phyloP scores from a whole-genome alignment of 768 basidiomycete genomes.

The Lentinula sp. region DNA sequence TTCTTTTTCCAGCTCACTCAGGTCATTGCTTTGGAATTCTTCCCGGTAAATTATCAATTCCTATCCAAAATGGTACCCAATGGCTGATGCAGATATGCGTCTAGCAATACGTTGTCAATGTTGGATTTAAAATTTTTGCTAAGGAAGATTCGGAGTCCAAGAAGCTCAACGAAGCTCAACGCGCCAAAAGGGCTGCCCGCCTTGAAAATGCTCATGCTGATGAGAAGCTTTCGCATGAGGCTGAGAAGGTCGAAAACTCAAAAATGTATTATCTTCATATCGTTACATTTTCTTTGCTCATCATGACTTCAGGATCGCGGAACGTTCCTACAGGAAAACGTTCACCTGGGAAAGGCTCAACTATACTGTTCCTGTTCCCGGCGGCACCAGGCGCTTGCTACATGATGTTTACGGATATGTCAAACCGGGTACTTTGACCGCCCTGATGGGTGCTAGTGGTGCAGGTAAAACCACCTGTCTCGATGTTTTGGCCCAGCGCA shows the following conservation, averaged over 20 bases:
- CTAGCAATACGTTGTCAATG: constrained; percentile 44
- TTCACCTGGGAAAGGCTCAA: constrained; percentile 83
- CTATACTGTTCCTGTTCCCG: constrained; percentile 68
- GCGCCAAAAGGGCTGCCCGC: constrained; percentile 43
- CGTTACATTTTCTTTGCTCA: background rate
- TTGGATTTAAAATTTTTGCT: constrained; percentile 52
- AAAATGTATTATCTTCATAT: background rate
- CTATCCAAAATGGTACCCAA: constrained; percentile 1
- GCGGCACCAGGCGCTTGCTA: constrained; percentile 55
- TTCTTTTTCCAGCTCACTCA: constrained; percentile 66
- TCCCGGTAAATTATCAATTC: constrained; percentile 37
- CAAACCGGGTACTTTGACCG: constrained; percentile 83
- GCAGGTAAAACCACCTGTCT: constrained; percentile 72
- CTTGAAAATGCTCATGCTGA: constrained; percentile 20
- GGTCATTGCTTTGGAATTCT: constrained; percentile 59
- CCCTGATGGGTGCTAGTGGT: constrained; percentile 74
- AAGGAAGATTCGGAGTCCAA: constrained; percentile 52
- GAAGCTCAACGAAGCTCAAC: constrained; percentile 46
- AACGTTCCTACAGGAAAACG: constrained; percentile 33
- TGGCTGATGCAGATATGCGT: constrained; percentile 6
- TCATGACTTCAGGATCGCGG: background rate
- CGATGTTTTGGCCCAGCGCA: constrained; percentile 67
- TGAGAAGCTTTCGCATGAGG: constrained; percentile 14
- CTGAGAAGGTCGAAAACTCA: constrained; percentile 13
- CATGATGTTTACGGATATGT: constrained; percentile 78